Conservation (phyloP, 2,329 filamentous ascomycete genomes). For the Botrytis deweyae region DNA sequence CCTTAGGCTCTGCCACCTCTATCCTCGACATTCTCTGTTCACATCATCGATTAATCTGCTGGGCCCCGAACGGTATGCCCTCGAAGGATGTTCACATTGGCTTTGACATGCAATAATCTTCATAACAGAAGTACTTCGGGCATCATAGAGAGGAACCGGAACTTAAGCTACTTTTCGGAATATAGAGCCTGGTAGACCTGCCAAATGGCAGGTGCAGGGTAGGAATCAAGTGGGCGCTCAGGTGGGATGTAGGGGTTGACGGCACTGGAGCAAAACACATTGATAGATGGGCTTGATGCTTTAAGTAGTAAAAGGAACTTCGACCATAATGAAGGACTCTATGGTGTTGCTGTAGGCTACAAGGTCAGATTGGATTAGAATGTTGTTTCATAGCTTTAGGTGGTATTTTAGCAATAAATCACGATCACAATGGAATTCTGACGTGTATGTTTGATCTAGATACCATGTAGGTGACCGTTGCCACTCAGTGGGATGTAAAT, state of each 20-base stretch:
- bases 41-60: background rate
- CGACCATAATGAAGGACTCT: background rate
- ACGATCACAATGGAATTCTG: background rate
- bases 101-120: background rate
- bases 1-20: background rate
- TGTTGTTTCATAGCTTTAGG: background rate
- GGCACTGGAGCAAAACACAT: background rate
- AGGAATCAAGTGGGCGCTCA: background rate
- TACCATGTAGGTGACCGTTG: background rate
- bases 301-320: background rate
- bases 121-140: background rate
- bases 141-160: background rate
- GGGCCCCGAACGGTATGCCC: no score
- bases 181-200: background rate
- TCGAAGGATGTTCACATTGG: no score
- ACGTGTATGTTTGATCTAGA: fast-evolving
- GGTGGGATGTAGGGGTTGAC: background rate
- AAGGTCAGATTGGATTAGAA: background rate
- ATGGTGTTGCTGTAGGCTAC: background rate
- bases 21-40: background rate
- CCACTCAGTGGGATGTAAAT: fast-evolving
- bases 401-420: background rate
- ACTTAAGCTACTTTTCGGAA: background rate
- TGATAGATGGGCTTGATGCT: background rate
- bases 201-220: background rate